These are phyloP conservation scores for Paecilomyces formosus DNA, from an alignment of 2,329 filamentous ascomycete genomes.

Conservation along the genomic window DNA sequence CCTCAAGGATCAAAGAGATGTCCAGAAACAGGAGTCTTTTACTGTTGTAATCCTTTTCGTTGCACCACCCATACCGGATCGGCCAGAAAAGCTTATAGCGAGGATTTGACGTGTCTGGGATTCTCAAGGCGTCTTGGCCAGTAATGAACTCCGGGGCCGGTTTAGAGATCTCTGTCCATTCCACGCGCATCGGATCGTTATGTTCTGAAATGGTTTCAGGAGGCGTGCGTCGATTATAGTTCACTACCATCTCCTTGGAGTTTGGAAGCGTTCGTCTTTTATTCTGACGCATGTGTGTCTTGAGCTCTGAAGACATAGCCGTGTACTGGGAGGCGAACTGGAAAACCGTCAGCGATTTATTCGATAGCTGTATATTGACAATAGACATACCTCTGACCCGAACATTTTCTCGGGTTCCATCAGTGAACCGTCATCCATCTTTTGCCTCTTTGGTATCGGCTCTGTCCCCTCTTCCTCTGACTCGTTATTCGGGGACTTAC, in stretches of 20 bases:
- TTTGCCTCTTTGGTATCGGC: conserved; percentile 62
- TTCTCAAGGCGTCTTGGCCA: conserved; percentile 72
- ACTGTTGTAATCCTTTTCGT: conserved; percentile 79
- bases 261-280: conserved; percentile 96
- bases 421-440: conserved; percentile 45
- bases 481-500: conserved; percentile 69
- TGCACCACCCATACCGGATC: conserved; percentile 75
- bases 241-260: conserved; percentile 89
- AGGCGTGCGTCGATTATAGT: conserved; percentile 79
- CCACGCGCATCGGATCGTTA: conserved; percentile 87
- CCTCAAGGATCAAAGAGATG: conserved; percentile 77
- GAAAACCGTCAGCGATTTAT: neutral
- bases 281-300: conserved; percentile 82
- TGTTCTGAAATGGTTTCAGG: conserved; percentile 87
- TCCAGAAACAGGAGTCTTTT: conserved; percentile 78
- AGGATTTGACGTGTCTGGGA: conserved; percentile 81
- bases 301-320: conserved; percentile 78
- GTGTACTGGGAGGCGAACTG: conserved; percentile 61
- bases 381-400: conserved; percentile 64
- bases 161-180: conserved; percentile 78
- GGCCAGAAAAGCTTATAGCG: conserved; percentile 94
- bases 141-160: conserved; percentile 71
- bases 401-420: conserved; percentile 69
- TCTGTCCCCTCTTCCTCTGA: conserved; percentile 74
- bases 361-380: neutral